Percentiles rank a stretch among this genome's conserved stretches.
These are phyloP conservation scores for Pseudozyma flocculosa DNA, from an alignment of 1,284 basidiomycete genomes.

Conservation along the genomic window DNA sequence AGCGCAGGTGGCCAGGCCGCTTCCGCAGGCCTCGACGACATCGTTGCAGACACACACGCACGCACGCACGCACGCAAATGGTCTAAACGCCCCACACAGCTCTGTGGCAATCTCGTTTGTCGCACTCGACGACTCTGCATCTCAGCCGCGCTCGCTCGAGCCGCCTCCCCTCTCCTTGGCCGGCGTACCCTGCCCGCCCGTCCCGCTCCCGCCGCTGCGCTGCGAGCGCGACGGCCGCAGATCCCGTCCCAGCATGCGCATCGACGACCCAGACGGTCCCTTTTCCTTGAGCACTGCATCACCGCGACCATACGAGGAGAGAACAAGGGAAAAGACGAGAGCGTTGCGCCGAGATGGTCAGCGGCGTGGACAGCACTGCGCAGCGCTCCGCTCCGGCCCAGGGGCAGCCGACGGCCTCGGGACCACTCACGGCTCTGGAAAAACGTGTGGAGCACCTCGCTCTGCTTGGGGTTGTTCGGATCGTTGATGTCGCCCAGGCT, in stretches of 20 bases:
- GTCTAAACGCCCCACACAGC: no score
- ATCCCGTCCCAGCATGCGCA: neutral
- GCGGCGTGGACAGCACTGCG: no score
- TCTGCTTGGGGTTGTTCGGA: constrained; percentile 37
- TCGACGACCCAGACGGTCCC: neutral
- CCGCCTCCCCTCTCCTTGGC: neutral
- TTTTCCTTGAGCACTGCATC: constrained; percentile 35
- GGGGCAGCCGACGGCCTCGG: no score
- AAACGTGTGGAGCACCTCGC: constrained; percentile 52
- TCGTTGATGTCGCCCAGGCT: constrained; percentile 8
- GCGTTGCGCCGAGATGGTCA: no score
- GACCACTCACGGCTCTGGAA: constrained; percentile 44
- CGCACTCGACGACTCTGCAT: no score
- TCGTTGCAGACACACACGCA: no score
- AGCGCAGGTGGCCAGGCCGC: no score
- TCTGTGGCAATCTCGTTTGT: no score
- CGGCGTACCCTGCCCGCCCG: neutral
- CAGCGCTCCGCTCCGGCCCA: no score
- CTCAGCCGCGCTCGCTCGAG: no score
- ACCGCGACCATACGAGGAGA: neutral
- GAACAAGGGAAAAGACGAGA: neutral
- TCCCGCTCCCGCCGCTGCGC: neutral
- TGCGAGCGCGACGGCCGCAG: neutral
- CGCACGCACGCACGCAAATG: no score
- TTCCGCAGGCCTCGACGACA: no score